Base-by-base conservation (phyloP, 306 rosid species). In the Adenanthera pavonina region DNA sequence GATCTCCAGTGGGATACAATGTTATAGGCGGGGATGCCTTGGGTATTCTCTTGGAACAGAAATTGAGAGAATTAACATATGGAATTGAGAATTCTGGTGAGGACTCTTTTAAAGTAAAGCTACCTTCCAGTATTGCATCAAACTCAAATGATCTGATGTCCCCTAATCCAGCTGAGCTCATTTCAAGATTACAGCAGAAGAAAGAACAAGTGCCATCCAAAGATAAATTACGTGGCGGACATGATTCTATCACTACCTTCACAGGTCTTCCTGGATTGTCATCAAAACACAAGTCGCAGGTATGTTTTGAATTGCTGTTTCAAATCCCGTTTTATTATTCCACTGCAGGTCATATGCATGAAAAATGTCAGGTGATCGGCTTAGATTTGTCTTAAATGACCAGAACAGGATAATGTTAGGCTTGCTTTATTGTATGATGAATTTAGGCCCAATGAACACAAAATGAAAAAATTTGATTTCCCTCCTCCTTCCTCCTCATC, bases 41-140 rank as follows among this genome's bases (percentile, higher is more conserved):
- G 77, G 90, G 97, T 87, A 41, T 89, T 53, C 97, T 95, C 84
- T 86, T 95, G 88, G 97, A 95, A 84, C 97, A 95, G 78, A 95
- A 92, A 81, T 78, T 95, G 84, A 90, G 86, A 80, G 99, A 95
- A 72, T 82, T 93, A 56, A 89, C 92, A 44, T 67, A 82, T 60
- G 90, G 86, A 67, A 80, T 87, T 46, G 94, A 85, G 81, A 81
- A 86, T 20, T 83, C 92, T 72, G 66, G 69, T 52, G 59, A 65
- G 30, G 89, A 84, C 57, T 78, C 90, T 62, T 84, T 80, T 65
- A 88, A 79, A 85, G 81, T 15, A 34, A 82, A 36, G 57, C 76
- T 92, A 46, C 85, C 84, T 87, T 85, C 92, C 47, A 73, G 83
- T 76, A 75, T 81, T 56, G 69, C 82, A 11, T 85, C 92, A 11